Percentiles rank a stretch among this genome's conserved stretches.
phyloP scores from a whole-genome alignment of 768 basidiomycete species.

The Agrocybe chaxingu region DNA sequence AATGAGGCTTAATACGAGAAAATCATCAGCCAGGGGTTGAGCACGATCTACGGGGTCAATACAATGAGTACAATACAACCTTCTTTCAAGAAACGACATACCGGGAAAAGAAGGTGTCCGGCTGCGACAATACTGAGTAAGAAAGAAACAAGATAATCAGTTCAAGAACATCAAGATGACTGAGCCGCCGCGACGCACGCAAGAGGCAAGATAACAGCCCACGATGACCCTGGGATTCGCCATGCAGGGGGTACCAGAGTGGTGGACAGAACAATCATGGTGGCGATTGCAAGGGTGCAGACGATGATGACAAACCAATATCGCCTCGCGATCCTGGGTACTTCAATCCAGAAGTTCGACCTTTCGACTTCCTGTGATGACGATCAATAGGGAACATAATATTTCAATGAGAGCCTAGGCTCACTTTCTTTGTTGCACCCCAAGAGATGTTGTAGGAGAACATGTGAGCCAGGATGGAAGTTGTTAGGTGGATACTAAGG shows the following conservation, averaged over 20 bases:
- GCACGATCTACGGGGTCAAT: constrained; percentile 50
- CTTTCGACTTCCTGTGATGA: constrained; percentile 68
- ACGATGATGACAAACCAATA: constrained; percentile 67
- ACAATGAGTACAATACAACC: constrained; percentile 1
- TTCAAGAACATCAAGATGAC: background rate
- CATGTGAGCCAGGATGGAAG: constrained; percentile 63
- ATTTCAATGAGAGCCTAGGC: background rate
- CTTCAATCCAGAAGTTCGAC: constrained; percentile 89
- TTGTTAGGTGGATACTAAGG: constrained; percentile 65
- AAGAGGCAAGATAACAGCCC: constrained; percentile 78
- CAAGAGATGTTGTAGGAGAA: constrained; percentile 79
- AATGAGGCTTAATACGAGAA: constrained; percentile 52
- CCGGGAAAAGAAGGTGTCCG: constrained; percentile 74
- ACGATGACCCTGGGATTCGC: constrained; percentile 56
- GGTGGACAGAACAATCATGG: constrained; percentile 55
- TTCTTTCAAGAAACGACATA: constrained; percentile 29
- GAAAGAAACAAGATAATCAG: constrained; percentile 6
- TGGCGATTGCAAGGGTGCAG: constrained; percentile 45
- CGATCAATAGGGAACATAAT: background rate
- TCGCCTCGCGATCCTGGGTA: constrained; percentile 78
- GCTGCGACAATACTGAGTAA: constrained; percentile 51
- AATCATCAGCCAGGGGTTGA: constrained; percentile 89
- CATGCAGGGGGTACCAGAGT: constrained; percentile 58
- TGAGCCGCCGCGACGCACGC: constrained; percentile 39
- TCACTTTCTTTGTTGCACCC: constrained; percentile 70